Evolutionary conservation across 257 asterid species (phyloP), one percentile per base, ranked within the genome.

Genomic region (Solanum commersonii): DNA sequence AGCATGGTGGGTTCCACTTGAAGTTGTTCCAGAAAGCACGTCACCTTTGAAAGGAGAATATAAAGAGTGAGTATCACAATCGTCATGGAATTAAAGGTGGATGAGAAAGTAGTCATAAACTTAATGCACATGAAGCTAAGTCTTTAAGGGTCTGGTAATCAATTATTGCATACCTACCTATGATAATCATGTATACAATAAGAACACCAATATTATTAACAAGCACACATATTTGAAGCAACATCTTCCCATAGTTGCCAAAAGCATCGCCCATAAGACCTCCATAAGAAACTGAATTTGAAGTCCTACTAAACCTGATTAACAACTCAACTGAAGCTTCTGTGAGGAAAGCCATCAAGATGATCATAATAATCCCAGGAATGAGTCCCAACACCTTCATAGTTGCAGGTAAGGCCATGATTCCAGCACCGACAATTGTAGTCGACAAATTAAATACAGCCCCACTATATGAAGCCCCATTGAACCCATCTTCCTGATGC

Each of bases 381-480:
- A 94, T 74, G 67, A 95, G 96, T 59, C 98, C 98, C 93, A 95
- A 87, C 84, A 91, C 93, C 91, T 95, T 95, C 98, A 95, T 92
- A 87, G 96, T 93, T 38, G 98, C 98, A 65, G 98, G 98, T 89
- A 95, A 88, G 82, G 98, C 95, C 98, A 95, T 95, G 87, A 95
- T 95, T 85, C 98, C 98, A 85, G 98, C 98, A 74, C 98, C 98
- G 1, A 95, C 95, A 74, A 95, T 92, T 12, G 98, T 95, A 4
- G 98, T 95, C 5, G 98, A 95, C 84, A 95, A 90, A 92, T 95
- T 95, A 88, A 94, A 95, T 90, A 95, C 98, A 7, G 98, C 96
- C 77, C 98, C 98, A 85, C 95, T 92, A 90, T 93, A 94, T 10
- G 98, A 94, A 91, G 98, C 98, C 87, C 98, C 98, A 72, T 94